Evolutionary conservation across 331 rosid species (phyloP), one percentile per base, ranked within the genome.

Genomic region (Quercus phellos): DNA sequence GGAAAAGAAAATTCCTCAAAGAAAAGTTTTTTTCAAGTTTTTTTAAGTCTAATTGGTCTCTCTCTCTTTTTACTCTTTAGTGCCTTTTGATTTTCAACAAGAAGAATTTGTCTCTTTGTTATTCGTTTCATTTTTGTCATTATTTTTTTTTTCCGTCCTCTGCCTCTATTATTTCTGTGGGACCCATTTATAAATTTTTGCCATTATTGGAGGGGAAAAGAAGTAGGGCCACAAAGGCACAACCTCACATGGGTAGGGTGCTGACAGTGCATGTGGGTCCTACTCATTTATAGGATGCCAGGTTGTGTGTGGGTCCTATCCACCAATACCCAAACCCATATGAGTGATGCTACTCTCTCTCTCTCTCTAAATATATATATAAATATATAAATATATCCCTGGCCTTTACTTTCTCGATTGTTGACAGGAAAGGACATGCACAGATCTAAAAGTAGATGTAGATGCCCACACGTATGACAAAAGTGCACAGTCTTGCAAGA

Each of bases 401-500:
- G 7, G 51, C 81, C 66, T 77, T 77, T 74, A 30, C 71, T 79
- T 77, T 72, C 64, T 72, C 76, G 50, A 2, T 10, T 46, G 10
- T 10, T 84, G 89, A 78, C 77, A 79, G 76, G 84, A 82, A 83
- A 81, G 88, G 91, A 87, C 90, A 79, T 81, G 86, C 84, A 84
- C 55, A 85, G 82, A 81, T 79, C 71, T 76, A 73, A 86, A 88
- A 81, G 84, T 24, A 68, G 82, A 85, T 43, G 82, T 76, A 82
- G 85, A 87, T 88, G 92, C 79, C 76, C 92, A 81, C 91, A 86
- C 92, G 96, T 87, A 92, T 87, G 97, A 90, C 90, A 92, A 92
- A 89, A 87, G 83, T 80, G 87, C 74, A 69, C 90, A 83, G 89
- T 77, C n/a, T 64, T 73, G 72, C 63, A 67, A 78, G 97, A 89